Conservation (phyloP, 441 rosid genomes). For the Eruca vesicaria region DNA sequence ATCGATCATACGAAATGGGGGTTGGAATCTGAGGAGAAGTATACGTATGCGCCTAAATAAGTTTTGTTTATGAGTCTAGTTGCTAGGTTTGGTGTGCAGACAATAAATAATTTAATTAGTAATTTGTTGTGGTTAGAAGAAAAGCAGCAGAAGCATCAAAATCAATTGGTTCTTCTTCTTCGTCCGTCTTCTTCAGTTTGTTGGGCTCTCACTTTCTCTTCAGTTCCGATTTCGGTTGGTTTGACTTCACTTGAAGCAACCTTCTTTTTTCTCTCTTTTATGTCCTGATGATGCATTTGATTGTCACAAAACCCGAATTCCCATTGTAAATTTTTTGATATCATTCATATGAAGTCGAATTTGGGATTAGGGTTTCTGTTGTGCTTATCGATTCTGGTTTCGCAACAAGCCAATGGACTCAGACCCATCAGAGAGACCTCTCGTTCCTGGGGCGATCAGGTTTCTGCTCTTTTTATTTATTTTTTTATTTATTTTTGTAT, state of each 20-base stretch:
- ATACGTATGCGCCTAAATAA: not conserved
- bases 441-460: conserved; percentile 95
- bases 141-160: not conserved
- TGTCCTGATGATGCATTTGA: not conserved
- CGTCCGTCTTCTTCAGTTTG: conserved; percentile 36
- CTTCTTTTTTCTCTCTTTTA: conserved; percentile 2
- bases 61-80: not conserved
- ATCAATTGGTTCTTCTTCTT: not conserved
- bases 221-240: conserved; percentile 34
- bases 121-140: not conserved
- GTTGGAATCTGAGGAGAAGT: not conserved
- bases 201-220: conserved; percentile 79
- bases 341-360: not conserved
- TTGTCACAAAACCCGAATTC: not conserved
- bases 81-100: not conserved
- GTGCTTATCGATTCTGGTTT: conserved; percentile 53
- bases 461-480: not conserved
- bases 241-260: conserved; percentile 83
- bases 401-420: conserved; percentile 53
- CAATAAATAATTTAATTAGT: not conserved
- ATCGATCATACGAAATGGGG: not conserved
- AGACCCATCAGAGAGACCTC: conserved; percentile 83
- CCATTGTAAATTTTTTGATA: not conserved
- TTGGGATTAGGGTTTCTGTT: conserved; percentile 50
- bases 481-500: not conserved